These are phyloP conservation scores for Neurospora sublineolata DNA, from an alignment of 495 filamentous ascomycete species.

Conservation along the genomic window DNA sequence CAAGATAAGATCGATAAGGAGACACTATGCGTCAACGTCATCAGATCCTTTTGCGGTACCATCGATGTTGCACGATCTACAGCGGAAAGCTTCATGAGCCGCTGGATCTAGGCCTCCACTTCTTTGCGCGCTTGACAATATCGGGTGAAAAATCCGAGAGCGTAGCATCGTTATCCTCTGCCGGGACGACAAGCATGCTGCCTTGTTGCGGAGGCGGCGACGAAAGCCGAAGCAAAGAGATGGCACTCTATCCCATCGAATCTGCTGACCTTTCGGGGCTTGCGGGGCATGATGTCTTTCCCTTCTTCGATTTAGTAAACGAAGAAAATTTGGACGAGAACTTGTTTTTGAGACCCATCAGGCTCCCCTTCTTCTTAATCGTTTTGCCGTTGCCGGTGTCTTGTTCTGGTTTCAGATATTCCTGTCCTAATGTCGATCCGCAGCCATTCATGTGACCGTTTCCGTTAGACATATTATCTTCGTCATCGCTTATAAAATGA, in stretches of 20 bases:
- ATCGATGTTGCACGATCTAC: neutral
- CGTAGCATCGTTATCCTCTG: neutral
- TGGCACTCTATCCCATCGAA: neutral
- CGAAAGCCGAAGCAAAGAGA: neutral
- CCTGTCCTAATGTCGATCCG: neutral
- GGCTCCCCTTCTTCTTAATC: constrained; percentile 38
- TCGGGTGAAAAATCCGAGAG: neutral
- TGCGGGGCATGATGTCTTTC: neutral
- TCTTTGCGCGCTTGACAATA: neutral
- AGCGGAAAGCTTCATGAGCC: neutral
- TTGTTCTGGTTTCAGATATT: neutral
- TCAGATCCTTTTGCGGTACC: neutral
- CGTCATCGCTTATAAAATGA: neutral
- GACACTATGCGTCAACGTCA: neutral
- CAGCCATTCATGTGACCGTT: constrained; percentile 2
- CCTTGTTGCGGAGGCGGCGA: neutral
- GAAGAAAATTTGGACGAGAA: neutral
- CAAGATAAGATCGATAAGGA: neutral
- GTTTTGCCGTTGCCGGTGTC: constrained; percentile 14
- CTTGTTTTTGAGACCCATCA: constrained; percentile 15
- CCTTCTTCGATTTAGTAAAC: neutral
- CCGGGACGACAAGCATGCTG: neutral
- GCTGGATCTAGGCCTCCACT: neutral
- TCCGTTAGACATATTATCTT: neutral
- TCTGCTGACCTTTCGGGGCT: neutral